Conservation (phyloP, 2,329 filamentous ascomycete genomes). For the Phaeosphaeria sp. region DNA sequence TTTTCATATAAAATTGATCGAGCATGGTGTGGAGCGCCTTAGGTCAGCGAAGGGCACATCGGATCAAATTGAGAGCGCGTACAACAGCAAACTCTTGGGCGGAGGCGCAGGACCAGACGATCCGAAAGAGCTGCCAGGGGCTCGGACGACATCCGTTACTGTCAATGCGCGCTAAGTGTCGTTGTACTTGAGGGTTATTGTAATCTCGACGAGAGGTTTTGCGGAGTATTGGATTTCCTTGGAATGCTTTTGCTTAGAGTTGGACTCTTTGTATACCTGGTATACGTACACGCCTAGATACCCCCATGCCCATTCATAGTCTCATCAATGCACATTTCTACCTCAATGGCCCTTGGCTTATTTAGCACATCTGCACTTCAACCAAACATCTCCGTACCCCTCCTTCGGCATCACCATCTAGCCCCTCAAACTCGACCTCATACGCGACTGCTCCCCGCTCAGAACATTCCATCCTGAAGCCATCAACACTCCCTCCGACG, state of each 20-base stretch:
- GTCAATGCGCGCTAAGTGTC: slow-evolving; percentile 4
- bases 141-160: slow-evolving; percentile 4
- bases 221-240: neutral
- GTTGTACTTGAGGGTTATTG: neutral
- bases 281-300: neutral
- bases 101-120: slow-evolving; percentile 12
- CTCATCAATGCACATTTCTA: neutral
- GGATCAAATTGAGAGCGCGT: slow-evolving; percentile 65
- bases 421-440: slow-evolving; percentile 57
- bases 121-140: slow-evolving; percentile 18
- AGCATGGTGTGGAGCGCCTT: slow-evolving; percentile 74
- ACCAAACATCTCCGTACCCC: slow-evolving; percentile 57
- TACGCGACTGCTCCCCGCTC: slow-evolving; percentile 53
- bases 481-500: slow-evolving; percentile 81
- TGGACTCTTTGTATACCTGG: neutral
- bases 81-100: slow-evolving; percentile 25
- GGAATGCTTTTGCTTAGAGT: neutral
- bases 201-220: neutral
- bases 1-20: slow-evolving; percentile 78
- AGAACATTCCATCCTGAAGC: slow-evolving; percentile 63
- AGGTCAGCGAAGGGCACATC: slow-evolving; percentile 68
- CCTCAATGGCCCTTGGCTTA: neutral
- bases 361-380: slow-evolving; percentile 51
- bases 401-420: slow-evolving; percentile 44
- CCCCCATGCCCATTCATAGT: neutral